A percentile compares a stretch with the other conserved stretches of the same genome.
Evolutionary conservation across 2,329 filamentous ascomycete genomes (phyloP).

Genomic region (Sporothrix brunneoviolacea): DNA sequence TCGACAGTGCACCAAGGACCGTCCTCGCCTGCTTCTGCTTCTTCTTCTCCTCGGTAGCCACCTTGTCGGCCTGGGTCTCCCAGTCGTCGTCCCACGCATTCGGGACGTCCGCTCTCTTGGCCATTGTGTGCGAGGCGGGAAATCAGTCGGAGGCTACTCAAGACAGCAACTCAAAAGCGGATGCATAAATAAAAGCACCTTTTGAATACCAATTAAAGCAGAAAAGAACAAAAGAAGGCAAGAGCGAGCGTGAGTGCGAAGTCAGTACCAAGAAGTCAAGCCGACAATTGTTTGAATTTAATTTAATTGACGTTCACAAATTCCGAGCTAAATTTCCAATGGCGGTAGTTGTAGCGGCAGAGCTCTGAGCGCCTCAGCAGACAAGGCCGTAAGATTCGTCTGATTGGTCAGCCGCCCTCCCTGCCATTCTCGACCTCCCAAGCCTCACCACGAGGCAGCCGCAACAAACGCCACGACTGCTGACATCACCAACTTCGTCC

Average conservation of each 20-base stretch:
- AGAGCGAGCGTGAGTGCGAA: too few relatives aligned
- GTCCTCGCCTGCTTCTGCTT: background rate
- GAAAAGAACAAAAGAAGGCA: too few relatives aligned
- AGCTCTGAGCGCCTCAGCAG: too few relatives aligned
- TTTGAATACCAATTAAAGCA: too few relatives aligned
- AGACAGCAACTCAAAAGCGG: too few relatives aligned
- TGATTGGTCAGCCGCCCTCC: conserved; percentile 3
- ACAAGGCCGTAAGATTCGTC: background rate
- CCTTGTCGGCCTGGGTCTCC: conserved; percentile 66
- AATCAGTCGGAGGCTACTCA: background rate
- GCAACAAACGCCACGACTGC: background rate
- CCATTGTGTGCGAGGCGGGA: conserved; percentile 26
- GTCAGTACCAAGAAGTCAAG: too few relatives aligned
- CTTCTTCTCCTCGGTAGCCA: conserved; percentile 27
- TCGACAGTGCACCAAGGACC: background rate
- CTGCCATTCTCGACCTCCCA: background rate
- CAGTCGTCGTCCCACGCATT: conserved; percentile 91
- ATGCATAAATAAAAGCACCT: too few relatives aligned
- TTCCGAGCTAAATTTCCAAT: too few relatives aligned
- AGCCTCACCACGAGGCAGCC: conserved; percentile 1
- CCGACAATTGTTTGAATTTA: too few relatives aligned
- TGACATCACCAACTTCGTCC: too few relatives aligned
- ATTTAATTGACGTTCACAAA: too few relatives aligned
- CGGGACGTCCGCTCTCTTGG: conserved; percentile 44
- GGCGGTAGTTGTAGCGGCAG: too few relatives aligned